These are phyloP conservation scores for Litchi chinensis DNA, from an alignment of 345 rosid species.

Conservation along the genomic window DNA sequence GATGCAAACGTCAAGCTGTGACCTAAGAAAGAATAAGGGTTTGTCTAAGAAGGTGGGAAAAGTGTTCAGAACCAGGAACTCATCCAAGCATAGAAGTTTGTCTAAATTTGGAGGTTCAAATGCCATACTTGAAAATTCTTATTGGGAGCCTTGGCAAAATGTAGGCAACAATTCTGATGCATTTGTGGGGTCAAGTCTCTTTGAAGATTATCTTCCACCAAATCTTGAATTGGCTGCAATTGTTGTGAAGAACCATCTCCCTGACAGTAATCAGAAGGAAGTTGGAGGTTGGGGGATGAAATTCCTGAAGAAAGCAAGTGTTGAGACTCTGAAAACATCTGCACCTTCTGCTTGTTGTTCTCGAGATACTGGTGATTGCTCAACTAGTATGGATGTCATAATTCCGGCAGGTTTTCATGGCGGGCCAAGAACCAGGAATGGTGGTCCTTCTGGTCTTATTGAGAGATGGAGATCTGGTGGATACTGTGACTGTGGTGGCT, in stretches of 20 bases:
- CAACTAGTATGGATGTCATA: conserved; percentile 62
- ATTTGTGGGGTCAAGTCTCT: conserved; percentile 38
- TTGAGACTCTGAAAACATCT: conserved; percentile 23
- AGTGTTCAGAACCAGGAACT: conserved; percentile 49
- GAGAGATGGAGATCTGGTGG: conserved; percentile 94
- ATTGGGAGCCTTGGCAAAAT: conserved; percentile 53
- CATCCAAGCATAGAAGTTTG: conserved; percentile 59
- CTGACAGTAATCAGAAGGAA: conserved; percentile 33
- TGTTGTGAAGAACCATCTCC: conserved; percentile 60
- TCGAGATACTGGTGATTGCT: conserved; percentile 35
- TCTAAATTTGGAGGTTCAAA: conserved; percentile 59
- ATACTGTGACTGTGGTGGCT: conserved; percentile 92
- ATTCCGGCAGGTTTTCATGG: conserved; percentile 93
- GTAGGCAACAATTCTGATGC: conserved; percentile 35
- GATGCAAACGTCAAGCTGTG: conserved; percentile 37
- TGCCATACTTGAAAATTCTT: conserved; percentile 44
- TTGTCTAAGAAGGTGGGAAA: conserved; percentile 70
- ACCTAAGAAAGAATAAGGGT: conserved; percentile 52
- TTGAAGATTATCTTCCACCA: conserved; percentile 57
- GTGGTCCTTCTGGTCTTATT: conserved; percentile 75
- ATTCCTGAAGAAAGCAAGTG: conserved; percentile 59
- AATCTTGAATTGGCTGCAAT: conserved; percentile 80
- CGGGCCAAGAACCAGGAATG: conserved; percentile 63
- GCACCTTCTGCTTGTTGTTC: conserved; percentile 32
- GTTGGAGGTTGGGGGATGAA: conserved; percentile 96